Conservation (phyloP, 2,329 filamentous ascomycete genomes). For the Diaporthe destruens region DNA sequence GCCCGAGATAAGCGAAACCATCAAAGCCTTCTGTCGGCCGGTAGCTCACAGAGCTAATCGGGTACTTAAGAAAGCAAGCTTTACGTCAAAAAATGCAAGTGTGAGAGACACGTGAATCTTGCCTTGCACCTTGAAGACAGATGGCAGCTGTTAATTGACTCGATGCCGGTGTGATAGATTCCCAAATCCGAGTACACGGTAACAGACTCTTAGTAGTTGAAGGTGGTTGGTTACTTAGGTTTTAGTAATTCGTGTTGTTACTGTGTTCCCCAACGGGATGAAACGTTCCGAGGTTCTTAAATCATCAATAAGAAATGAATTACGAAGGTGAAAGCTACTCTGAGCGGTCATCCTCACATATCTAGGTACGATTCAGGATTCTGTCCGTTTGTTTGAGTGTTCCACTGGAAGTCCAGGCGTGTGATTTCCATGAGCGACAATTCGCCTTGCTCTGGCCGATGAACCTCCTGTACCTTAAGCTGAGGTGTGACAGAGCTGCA, state of each 20-base stretch:
- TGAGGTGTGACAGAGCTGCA: slow-evolving; percentile 2
- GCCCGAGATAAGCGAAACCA: slow-evolving; percentile 2
- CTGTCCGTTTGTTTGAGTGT: not conserved
- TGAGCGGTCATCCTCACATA: not conserved
- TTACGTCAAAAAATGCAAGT: not conserved
- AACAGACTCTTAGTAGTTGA: not conserved
- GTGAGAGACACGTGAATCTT: not conserved
- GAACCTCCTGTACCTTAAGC: slow-evolving; percentile 1
- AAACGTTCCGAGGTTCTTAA: not conserved
- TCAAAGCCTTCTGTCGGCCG: not conserved
- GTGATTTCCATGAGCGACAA: slow-evolving; percentile 14
- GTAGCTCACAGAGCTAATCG: not conserved
- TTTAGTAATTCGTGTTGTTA: not conserved
- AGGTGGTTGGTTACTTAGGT: not conserved
- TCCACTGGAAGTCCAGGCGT: not conserved
- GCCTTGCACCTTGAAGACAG: not conserved
- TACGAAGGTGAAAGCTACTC: not conserved
- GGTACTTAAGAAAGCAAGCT: not conserved
- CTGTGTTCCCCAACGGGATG: not conserved
- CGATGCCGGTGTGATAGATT: not conserved
- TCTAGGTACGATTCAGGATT: not conserved
- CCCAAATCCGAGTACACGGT: too few relatives aligned
- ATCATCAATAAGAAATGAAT: not conserved
- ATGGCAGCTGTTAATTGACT: not conserved
- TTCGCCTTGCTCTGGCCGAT: slow-evolving; percentile 7